Conservation (phyloP, 345 rosid genomes). For the Geranium rotundifolium region DNA sequence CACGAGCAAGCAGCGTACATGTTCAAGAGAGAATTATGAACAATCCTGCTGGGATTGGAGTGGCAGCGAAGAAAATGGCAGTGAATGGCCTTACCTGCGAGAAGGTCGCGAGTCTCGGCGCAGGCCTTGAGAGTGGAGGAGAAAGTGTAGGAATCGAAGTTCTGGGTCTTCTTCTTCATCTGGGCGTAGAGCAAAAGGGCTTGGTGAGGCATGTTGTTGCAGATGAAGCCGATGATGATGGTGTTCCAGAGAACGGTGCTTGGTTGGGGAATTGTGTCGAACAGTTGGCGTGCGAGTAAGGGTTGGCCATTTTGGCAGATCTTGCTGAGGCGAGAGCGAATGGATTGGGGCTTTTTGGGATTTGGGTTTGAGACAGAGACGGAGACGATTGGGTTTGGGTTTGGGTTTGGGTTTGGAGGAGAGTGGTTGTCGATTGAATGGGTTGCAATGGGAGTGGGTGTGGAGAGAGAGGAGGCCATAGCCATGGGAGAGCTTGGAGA, state of each 20-base stretch:
- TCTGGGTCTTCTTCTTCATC: constrained; percentile 38
- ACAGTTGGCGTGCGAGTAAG: constrained; percentile 67
- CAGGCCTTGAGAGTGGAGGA: constrained; percentile 84
- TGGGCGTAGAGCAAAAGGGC: constrained; percentile 61
- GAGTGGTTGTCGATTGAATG: too few relatives aligned
- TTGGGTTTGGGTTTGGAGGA: not conserved
- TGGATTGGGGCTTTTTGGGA: constrained; percentile 47
- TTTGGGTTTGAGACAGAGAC: constrained; percentile 16
- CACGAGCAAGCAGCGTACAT: constrained; percentile 50
- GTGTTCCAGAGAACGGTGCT: constrained; percentile 75
- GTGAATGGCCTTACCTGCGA: constrained; percentile 61
- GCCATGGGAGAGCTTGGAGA: constrained; percentile 4
- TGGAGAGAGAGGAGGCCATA: constrained; percentile 29
- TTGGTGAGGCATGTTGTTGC: constrained; percentile 61
- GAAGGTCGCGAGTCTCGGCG: constrained; percentile 39
- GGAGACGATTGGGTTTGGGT: constrained; percentile 13
- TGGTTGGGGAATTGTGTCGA: constrained; percentile 74
- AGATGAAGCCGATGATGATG: constrained; percentile 71
- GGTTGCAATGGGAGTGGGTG: constrained; percentile 7
- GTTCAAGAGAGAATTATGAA: constrained; percentile 66
- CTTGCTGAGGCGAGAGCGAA: constrained; percentile 68
- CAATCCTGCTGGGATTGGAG: constrained; percentile 56
- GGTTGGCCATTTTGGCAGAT: constrained; percentile 76
- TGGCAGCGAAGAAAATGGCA: constrained; percentile 65
- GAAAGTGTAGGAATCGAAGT: constrained; percentile 63